Base-by-base conservation (phyloP, 2,329 filamentous ascomycete genomes). In the Penicillium sp. region DNA sequence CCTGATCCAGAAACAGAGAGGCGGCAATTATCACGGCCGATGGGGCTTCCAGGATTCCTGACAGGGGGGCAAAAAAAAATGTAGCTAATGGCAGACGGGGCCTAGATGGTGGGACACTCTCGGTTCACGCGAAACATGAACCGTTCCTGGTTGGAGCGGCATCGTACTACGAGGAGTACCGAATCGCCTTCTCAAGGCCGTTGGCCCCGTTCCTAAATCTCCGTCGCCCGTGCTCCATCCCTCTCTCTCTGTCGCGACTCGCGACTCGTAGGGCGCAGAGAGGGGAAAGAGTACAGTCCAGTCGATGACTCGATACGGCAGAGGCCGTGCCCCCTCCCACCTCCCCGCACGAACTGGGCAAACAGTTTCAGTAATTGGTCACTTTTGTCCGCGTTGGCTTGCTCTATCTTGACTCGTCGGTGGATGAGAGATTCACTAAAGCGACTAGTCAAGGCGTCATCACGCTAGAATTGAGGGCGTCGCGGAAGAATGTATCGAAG, bases 321-420 rank as follows among this genome's bases (percentile, higher is more conserved):
- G 31, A 34, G 48, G 4, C 11, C 49, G 6, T 39, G 35, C 34
- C 34, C 50, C 25, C 25, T 7, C 25, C 6, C 25, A 6, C 28
- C 5, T 31, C 28, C 28, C 51, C 37, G 51, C 51, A 28, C 38
- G 15, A 42, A 42, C 25, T 43, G n/a, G 37, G 45, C 45, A 25
- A 3, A 37, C 38, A 38, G 15, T 25, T 51, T 25, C 38, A 35
- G 37, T 25, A 12, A 55, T 48, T 55, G 54, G 54, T 51, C 54
- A 6, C 4, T 34, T 11, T 25, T 31, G 17, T 28, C 37, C 50
- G 15, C 38, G 14, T 31, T 54, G 38, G 37, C 38, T 54, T 31
- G 35, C 49, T n/a, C 25, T 20, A 7, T 41, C 15, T 5, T n/a
- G 4, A 8, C 38, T 17, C 20, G 12, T 15, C 7, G 6, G 14